A percentile compares a stretch with the other conserved stretches of the same genome.
Evolutionary conservation across 441 rosid genomes (phyloP).

Genomic region (Gossypium davidsonii): DNA sequence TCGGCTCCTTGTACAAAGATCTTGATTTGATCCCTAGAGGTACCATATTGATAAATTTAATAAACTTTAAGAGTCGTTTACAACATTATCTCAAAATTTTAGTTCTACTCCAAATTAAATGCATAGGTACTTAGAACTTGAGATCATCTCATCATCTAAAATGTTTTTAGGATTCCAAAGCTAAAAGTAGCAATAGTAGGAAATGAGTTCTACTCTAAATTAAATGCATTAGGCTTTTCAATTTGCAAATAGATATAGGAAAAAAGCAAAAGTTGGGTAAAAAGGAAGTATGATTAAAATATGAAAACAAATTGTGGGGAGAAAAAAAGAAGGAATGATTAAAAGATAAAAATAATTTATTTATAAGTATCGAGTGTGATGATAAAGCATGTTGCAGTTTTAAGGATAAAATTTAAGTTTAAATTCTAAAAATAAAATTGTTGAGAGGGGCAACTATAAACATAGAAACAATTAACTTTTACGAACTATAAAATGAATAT

Average conservation of each 20-base stretch:
- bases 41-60: no score
- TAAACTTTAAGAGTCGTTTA: no score
- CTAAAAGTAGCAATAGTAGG: not conserved
- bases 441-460: no score
- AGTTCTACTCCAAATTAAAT: not conserved
- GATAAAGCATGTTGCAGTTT: fast-evolving
- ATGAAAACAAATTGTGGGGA: not conserved
- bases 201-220: not conserved
- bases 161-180: not conserved
- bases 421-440: no score
- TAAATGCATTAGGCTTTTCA: not conserved
- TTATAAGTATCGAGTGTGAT: no score
- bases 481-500: no score
- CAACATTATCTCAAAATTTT: not conserved
- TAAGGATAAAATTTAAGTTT: no score
- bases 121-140: not conserved
- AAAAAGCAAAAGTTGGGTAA: not conserved
- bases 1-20: no score
- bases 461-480: no score
- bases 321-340: no score
- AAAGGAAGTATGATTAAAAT: not conserved
- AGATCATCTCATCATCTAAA: not conserved
- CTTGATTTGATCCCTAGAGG: no score
- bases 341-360: no score
- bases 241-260: not conserved